phyloP scores from a whole-genome alignment of 2,329 filamentous ascomycete genomes.

The Lachnellula hyalina region DNA sequence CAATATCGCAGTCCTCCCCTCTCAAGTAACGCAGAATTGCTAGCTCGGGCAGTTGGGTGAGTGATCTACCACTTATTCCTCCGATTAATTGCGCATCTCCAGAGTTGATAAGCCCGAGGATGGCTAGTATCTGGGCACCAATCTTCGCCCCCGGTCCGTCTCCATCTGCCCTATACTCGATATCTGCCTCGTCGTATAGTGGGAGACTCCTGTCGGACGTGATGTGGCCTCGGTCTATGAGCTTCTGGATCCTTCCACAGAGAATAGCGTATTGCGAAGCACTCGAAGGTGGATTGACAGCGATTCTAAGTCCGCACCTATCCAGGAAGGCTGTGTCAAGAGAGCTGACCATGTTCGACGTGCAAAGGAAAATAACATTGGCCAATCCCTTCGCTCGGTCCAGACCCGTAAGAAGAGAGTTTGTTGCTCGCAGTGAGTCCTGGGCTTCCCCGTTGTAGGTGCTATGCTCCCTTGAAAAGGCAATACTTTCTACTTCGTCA shows the following conservation, averaged over 20 bases:
- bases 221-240: slow-evolving; percentile 19
- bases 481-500: slow-evolving; percentile 32
- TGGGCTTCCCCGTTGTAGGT: slow-evolving; percentile 23
- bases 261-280: slow-evolving; percentile 28
- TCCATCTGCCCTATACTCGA: slow-evolving; percentile 1
- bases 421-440: slow-evolving; percentile 30
- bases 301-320: slow-evolving; percentile 22
- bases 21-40: slow-evolving; percentile 22
- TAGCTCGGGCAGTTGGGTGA: slow-evolving; percentile 24
- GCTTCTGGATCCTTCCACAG: slow-evolving; percentile 16
- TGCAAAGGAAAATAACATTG: slow-evolving; percentile 29
- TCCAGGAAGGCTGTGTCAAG: slow-evolving; percentile 30
- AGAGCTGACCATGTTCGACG: slow-evolving; percentile 26
- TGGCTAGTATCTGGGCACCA: slow-evolving; percentile 13
- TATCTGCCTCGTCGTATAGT: slow-evolving; percentile 18
- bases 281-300: slow-evolving; percentile 19
- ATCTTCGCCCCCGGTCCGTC: slow-evolving; percentile 6
- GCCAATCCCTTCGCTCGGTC: slow-evolving; percentile 20
- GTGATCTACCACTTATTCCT: slow-evolving; percentile 19
- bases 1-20: slow-evolving; percentile 18
- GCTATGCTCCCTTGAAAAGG: slow-evolving; percentile 23
- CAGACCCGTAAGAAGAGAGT: slow-evolving; percentile 30
- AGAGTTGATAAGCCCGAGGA: slow-evolving; percentile 17
- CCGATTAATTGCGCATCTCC: slow-evolving; percentile 1
- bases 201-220: slow-evolving; percentile 15